Base-by-base conservation (phyloP, 2,329 filamentous ascomycete genomes). In the Penicillium occitanis region DNA sequence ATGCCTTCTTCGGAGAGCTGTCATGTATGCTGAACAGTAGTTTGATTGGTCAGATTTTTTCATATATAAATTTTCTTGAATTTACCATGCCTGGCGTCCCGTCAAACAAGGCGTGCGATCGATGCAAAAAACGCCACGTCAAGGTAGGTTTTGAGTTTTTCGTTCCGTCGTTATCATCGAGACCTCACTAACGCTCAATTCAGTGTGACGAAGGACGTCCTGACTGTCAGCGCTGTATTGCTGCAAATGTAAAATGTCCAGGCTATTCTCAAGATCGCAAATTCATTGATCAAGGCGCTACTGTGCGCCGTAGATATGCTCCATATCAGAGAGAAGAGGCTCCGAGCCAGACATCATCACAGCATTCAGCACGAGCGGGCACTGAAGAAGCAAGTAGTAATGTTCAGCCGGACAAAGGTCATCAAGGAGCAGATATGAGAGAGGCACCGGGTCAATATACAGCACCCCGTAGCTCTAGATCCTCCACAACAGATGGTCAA, bases 231-330 rank as follows among this genome's bases (percentile, higher is more conserved):
- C 74, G 77, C 22, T 80, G 78, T 66, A 70, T 70, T 33, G 71
- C 73, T 55, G 74, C 78, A 6, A 77, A 77, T 13, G 74, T 77
- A 28, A 73, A 79, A 62, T 80, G 78, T 55, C 77, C 78, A 0
- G 78, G 78, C n/a, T 80, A 79, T 73, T 74, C 79, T 22, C 76
- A 79, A 63, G 79, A 74, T 25, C 77, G 78, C 65, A 80, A 80
- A 51, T 80, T 80, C 65, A 78, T 80, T 57, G 78, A 80, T 61
- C 77, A 80, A 65, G 78, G 78, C 5, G 75, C 77, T 25, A 77
- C 77, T 19, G 76, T 80, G 28, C 74, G 78, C 58, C 75, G 75
- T 17, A 72, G 77, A 37, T 78, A 77, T 72, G 76, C 76, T 63
- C 77, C 77, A 22, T 78, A 78, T 68, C 73, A 74, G 44, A 73